These are phyloP conservation scores for Yamagishiella unicocca DNA, from an alignment of 139 green algal species.

Conservation along the genomic window DNA sequence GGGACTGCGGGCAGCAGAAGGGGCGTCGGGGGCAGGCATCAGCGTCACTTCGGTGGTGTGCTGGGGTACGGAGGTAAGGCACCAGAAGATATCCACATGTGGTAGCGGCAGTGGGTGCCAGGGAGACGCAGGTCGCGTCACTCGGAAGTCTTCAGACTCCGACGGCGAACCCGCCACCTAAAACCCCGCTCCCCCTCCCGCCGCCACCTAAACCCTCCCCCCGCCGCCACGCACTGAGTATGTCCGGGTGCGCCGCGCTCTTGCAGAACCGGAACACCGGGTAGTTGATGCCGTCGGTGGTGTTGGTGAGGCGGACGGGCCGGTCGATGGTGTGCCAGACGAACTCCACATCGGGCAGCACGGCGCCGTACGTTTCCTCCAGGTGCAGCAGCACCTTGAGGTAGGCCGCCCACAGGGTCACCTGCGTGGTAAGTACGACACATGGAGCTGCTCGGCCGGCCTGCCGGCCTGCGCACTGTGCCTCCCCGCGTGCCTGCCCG, in stretches of 20 bases:
- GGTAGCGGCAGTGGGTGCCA: too few species aligned
- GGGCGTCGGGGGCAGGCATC: background rate
- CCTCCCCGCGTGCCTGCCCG: too few species aligned
- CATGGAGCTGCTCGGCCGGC: too few species aligned
- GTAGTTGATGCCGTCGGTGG: constrained; percentile 15
- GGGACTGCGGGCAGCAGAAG: constrained; percentile 15
- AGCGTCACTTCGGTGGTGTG: too few species aligned
- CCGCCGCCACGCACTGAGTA: constrained; percentile 1
- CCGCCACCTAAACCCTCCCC: background rate
- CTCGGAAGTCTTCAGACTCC: too few species aligned
- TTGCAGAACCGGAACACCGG: constrained; percentile 41
- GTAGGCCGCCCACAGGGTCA: constrained; percentile 31
- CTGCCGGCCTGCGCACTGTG: too few species aligned
- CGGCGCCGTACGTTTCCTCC: background rate
- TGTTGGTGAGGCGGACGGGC: constrained; percentile 27
- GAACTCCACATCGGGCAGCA: constrained; percentile 39
- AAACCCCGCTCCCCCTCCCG: background rate
- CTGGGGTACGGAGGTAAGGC: too few species aligned
- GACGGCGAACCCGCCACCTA: too few species aligned
- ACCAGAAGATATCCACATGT: too few species aligned
- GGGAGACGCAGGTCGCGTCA: too few species aligned
- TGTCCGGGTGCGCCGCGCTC: constrained; percentile 32
- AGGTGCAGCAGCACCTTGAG: constrained; percentile 20
- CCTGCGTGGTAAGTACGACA: constrained; percentile 23
- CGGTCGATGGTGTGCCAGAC: constrained; percentile 43